Conservation (phyloP, 106 monocot species). For the Vanilla planifolia region DNA sequence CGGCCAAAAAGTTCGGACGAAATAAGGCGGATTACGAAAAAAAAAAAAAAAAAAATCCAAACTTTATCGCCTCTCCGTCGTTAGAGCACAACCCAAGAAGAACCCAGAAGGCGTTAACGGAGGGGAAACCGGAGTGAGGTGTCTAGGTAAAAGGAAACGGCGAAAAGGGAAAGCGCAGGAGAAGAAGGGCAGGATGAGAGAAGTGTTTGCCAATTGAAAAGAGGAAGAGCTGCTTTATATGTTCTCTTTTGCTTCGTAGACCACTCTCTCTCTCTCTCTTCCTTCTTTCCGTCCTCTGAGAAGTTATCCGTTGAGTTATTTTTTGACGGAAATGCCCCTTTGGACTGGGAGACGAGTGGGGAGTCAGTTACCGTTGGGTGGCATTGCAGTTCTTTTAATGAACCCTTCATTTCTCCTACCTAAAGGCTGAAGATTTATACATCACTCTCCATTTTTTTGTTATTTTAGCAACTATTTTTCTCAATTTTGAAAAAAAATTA, state of each 20-base stretch:
- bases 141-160: neutral
- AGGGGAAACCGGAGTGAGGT: neutral
- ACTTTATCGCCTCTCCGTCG: neutral
- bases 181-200: neutral
- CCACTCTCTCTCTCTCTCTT: constrained; percentile 4
- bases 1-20: neutral
- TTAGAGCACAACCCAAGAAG: constrained; percentile 7
- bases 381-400: constrained; percentile 3
- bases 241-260: neutral
- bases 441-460: no score
- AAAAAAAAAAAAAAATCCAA: neutral
- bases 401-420: neutral
- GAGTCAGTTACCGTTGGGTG: constrained; percentile 4
- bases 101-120: neutral
- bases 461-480: no score
- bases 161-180: neutral
- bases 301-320: constrained; percentile 17
- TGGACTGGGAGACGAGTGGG: neutral
- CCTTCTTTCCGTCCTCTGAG: neutral
- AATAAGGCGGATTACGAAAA: neutral
- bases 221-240: neutral
- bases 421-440: no score
- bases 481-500: no score
- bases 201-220: neutral
- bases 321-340: constrained; percentile 18